Evolutionary conservation across 352 stramenopile species (phyloP).

Genomic region (Globisporangium barbulae): DNA sequence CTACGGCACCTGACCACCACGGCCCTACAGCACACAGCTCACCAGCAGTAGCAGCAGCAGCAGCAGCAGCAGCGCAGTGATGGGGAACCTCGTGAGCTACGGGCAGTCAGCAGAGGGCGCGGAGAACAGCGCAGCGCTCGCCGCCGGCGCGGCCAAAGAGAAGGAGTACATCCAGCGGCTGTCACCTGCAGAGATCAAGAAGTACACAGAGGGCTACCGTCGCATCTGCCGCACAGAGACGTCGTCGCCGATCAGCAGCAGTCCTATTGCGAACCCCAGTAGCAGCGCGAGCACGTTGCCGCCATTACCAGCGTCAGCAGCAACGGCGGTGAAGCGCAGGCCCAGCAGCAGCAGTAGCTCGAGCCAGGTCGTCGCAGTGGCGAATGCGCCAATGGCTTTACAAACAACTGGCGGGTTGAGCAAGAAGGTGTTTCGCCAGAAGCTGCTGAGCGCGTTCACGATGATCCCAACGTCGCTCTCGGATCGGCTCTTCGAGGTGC

Average conservation of each 20-base stretch:
- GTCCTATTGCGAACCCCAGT: slow-evolving; percentile 12
- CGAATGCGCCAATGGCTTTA: background rate
- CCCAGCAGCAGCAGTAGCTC: background rate
- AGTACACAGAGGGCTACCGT: slow-evolving; percentile 69
- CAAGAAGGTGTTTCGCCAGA: slow-evolving; percentile 81
- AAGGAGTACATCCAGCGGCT: slow-evolving; percentile 59
- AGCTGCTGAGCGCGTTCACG: slow-evolving; percentile 71
- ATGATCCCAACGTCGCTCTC: slow-evolving; percentile 81
- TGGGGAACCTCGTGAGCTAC: slow-evolving; percentile 72
- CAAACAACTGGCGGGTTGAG: slow-evolving; percentile 19
- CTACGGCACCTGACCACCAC: background rate
- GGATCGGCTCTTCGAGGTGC: slow-evolving; percentile 81
- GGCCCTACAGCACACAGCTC: background rate
- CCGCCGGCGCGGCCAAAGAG: slow-evolving; percentile 6
- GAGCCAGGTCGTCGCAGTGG: slow-evolving; percentile 5
- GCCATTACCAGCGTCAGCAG: background rate
- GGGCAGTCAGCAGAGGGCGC: slow-evolving; percentile 9
- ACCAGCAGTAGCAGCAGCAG: background rate
- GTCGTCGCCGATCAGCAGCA: slow-evolving; percentile 9
- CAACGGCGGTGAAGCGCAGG: slow-evolving; percentile 8
- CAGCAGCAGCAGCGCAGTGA: slow-evolving; percentile 23
- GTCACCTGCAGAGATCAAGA: slow-evolving; percentile 53
- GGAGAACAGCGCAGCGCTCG: slow-evolving; percentile 13
- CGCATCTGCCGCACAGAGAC: slow-evolving; percentile 62
- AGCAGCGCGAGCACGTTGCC: slow-evolving; percentile 15